These are phyloP conservation scores for Solanum hybrid DNA, from an alignment of 305 asterid genomes.

Conservation along the genomic window DNA sequence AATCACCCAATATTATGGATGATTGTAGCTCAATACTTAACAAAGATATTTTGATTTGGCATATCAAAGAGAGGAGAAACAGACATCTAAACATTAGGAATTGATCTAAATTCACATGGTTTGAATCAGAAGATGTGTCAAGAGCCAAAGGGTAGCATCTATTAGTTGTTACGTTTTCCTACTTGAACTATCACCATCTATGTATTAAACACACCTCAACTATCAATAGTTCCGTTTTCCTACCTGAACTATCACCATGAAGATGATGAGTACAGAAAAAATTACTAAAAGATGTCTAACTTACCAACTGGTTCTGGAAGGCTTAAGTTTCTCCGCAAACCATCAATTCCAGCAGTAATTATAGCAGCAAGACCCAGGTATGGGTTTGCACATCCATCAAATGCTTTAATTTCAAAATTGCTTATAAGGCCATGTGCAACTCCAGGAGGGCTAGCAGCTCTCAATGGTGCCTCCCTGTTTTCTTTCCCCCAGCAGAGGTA, in stretches of 20 bases:
- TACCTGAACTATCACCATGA: background rate
- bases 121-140: background rate
- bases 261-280: background rate
- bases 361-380: slow-evolving; percentile 76
- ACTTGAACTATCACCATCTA: background rate
- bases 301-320: slow-evolving; percentile 92
- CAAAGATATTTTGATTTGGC: background rate
- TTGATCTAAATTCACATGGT: background rate
- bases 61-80: background rate
- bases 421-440: slow-evolving; percentile 62
- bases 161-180: background rate
- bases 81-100: no score
- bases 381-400: slow-evolving; percentile 99
- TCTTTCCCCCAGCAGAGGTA: slow-evolving; percentile 93
- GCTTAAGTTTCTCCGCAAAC: slow-evolving; percentile 42
- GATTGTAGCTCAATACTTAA: background rate
- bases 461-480: slow-evolving; percentile 79
- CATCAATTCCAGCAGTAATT: slow-evolving; percentile 73
- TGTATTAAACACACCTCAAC: background rate
- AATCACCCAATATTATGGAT: background rate
- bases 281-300: slow-evolving; percentile 1
- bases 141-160: background rate
- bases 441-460: slow-evolving; percentile 92
- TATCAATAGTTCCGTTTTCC: background rate
- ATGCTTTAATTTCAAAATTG: slow-evolving; percentile 85